Evolutionary conservation across 2,329 filamentous ascomycete species (phyloP).

Genomic region (Trichophyton mentagrophytes): DNA sequence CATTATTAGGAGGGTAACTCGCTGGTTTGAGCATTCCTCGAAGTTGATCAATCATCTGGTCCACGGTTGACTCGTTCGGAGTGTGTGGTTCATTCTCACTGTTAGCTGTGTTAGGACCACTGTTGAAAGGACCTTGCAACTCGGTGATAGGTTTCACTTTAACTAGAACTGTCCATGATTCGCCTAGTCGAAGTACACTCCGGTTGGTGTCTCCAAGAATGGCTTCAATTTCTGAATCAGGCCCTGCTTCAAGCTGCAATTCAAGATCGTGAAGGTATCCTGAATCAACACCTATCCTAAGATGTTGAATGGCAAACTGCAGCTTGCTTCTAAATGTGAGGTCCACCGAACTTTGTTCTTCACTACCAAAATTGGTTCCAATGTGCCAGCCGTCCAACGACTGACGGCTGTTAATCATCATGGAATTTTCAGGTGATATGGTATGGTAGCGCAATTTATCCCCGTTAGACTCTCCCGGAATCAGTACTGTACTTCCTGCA

Average conservation of each 20-base stretch:
- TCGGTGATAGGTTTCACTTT: slow-evolving; percentile 14
- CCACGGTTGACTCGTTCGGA: slow-evolving; percentile 8
- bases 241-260: slow-evolving; percentile 15
- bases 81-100: neutral
- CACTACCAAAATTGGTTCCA: slow-evolving; percentile 13
- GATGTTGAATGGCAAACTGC: slow-evolving; percentile 16
- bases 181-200: slow-evolving; percentile 20
- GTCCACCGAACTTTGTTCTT: slow-evolving; percentile 10
- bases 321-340: slow-evolving; percentile 16
- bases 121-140: slow-evolving; percentile 1
- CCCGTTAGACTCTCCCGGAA: slow-evolving; percentile 16
- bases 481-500: slow-evolving; percentile 12
- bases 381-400: slow-evolving; percentile 21
- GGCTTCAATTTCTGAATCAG: slow-evolving; percentile 18
- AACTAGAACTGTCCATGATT: slow-evolving; percentile 21
- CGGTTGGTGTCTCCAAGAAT: slow-evolving; percentile 14
- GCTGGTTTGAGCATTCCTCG: slow-evolving; percentile 19
- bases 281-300: slow-evolving; percentile 20
- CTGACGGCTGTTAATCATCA: slow-evolving; percentile 13
- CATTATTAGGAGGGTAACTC: slow-evolving; percentile 9
- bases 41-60: slow-evolving; percentile 20
- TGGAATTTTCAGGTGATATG: slow-evolving; percentile 19
- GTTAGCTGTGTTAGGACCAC: too few relatives aligned
- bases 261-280: slow-evolving; percentile 18
- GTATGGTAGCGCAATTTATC: slow-evolving; percentile 23